phyloP scores from a whole-genome alignment of 1,284 basidiomycete genomes.

The Trichosporon faecale region DNA sequence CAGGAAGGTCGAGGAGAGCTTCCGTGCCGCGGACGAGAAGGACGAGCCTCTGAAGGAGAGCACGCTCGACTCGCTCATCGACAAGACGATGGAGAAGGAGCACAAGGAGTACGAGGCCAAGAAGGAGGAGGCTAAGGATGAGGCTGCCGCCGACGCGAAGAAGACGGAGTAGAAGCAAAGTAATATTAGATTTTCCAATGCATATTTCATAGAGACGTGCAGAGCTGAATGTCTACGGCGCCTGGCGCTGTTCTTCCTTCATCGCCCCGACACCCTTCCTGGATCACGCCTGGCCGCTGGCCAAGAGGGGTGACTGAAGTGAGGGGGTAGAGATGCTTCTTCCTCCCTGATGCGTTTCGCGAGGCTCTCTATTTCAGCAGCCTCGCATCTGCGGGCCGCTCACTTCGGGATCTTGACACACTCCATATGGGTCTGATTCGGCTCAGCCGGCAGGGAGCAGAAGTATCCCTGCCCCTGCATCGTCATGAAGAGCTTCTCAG shows the following conservation, averaged over 20 bases:
- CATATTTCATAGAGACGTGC: conserved; percentile 8
- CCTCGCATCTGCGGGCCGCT: no score
- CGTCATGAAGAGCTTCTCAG: conserved; percentile 65
- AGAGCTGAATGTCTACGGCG: background rate
- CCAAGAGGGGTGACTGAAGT: background rate
- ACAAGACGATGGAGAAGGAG: conserved; percentile 25
- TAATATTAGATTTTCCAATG: background rate
- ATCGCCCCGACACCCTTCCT: background rate
- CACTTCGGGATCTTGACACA: conserved; percentile 50
- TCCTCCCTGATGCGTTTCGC: no score
- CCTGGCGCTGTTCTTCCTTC: background rate
- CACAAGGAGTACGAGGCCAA: conserved; percentile 16
- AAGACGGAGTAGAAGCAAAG: background rate
- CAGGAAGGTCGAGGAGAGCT: background rate
- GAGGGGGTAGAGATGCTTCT: no score
- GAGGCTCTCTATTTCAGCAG: no score
- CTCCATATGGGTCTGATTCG: conserved; percentile 67
- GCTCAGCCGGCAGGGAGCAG: conserved; percentile 70
- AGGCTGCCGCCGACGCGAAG: background rate
- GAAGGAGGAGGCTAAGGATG: conserved; percentile 7
- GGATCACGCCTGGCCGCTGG: background rate
- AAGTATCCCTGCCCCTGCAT: conserved; percentile 69
- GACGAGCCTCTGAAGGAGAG: conserved; percentile 9
- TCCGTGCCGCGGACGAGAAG: background rate
- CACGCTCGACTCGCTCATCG: conserved; percentile 26